Conservation (phyloP, 2,329 filamentous ascomycete species). For the Parafenestella ontariensis region DNA sequence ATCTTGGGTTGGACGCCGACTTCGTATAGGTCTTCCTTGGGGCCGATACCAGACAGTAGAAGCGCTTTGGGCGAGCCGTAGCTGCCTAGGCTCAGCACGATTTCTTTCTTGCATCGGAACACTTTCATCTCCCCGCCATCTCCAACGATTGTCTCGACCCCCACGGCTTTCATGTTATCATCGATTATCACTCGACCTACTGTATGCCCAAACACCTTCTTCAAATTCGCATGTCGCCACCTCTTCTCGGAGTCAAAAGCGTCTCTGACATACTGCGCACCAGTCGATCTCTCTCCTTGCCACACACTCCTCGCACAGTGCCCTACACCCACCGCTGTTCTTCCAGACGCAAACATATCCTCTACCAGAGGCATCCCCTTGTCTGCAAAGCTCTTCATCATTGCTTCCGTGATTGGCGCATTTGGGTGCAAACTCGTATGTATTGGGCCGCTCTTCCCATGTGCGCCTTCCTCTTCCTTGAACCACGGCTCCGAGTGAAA, state of each 20-base stretch:
- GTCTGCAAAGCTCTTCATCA: neutral
- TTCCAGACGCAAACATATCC: neutral
- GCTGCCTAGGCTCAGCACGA: neutral
- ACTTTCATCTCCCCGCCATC: neutral
- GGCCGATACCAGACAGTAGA: constrained; percentile 67
- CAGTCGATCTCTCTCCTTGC: neutral
- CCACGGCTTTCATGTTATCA: neutral
- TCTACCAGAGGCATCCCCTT: neutral
- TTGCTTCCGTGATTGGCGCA: neutral
- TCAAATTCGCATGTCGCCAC: neutral
- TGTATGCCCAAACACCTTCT: neutral
- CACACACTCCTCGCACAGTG: neutral
- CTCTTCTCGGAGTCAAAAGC: neutral
- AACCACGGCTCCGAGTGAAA: neutral
- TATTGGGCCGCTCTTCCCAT: neutral
- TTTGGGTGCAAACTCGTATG: neutral
- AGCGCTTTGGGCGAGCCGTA: constrained; percentile 55
- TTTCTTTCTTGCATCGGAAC: neutral
- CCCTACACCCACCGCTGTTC: neutral
- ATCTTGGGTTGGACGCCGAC: constrained; percentile 60
- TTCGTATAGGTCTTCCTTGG: constrained; percentile 56
- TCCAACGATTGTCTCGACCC: neutral
- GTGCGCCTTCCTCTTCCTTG: neutral
- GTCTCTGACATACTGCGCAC: neutral
- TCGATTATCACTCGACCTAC: neutral